A percentile compares a stretch with the other conserved stretches of the same genome.
Evolutionary conservation across 257 asterid genomes (phyloP).

Genomic region (Solanum peruvianum): DNA sequence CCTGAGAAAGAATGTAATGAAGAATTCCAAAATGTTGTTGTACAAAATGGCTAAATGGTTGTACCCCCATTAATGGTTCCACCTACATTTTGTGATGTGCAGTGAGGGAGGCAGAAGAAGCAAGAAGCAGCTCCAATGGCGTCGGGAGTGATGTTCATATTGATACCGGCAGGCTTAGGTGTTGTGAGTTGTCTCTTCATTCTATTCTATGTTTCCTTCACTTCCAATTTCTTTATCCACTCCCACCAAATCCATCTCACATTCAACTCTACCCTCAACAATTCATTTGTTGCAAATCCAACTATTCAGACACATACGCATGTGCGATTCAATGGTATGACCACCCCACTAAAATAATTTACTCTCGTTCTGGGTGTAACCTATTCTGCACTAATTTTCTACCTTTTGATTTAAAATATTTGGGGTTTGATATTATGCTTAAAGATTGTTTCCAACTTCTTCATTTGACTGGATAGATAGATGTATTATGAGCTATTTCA

Average conservation of each 20-base stretch:
- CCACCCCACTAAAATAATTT: background rate
- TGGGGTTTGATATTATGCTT: background rate
- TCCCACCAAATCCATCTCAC: conserved; percentile 14
- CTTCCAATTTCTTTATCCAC: conserved; percentile 43
- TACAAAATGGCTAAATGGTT: background rate
- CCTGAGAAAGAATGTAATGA: background rate
- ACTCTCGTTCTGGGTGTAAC: background rate
- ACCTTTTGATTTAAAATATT: background rate
- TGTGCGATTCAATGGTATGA: background rate
- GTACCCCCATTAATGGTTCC: background rate
- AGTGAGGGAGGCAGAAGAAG: background rate
- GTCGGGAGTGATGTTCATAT: conserved; percentile 33
- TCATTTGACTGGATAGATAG: background rate
- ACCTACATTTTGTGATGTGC: background rate
- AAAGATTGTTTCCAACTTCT: background rate
- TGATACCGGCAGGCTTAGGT: conserved; percentile 62
- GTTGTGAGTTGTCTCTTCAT: conserved; percentile 50
- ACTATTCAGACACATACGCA: background rate
- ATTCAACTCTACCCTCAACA: conserved; percentile 6
- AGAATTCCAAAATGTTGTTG: background rate
- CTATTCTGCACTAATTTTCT: background rate
- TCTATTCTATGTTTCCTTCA: conserved; percentile 52
- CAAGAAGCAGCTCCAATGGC: conserved; percentile 24
- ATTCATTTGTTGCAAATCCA: background rate
- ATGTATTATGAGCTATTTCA: background rate